Evolutionary conservation across 768 basidiomycete species (phyloP), one percentile per base, ranked within the genome.

Genomic region (Lactarius trivialis): DNA sequence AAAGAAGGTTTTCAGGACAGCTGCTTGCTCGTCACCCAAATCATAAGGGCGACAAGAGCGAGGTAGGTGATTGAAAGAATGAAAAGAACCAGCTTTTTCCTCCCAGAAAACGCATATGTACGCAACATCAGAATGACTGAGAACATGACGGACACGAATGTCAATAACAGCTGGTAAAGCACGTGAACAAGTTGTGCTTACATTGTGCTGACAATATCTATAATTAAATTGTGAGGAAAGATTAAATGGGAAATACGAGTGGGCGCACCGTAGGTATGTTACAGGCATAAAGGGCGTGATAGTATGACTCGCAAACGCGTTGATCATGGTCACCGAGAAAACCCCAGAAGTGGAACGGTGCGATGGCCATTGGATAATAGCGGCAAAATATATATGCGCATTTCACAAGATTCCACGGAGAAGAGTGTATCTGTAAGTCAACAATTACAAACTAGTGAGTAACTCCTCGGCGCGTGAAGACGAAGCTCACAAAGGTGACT

Each of bases 101-200:
- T 58, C 14, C 63, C 65, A 19, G 65, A 36, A 49, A 66, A 66
- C 4, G 65, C 63, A 19, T 66, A 64, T 21, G 65, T 55, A 43
- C 65, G 65, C 48, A 66, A 26, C 65, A 66, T 60, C 5, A 66
- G 48, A 30, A 66, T 63, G n/a, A 64, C 65, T 66, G 26, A 24
- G 12, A 12, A 14, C 45, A 24, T 39, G 15, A 56, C 0, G 8
- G n/a, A n/a, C n/a, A 41, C 15, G 43, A 12, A n/a, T 2, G 39
- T 64, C n/a, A 64, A 54, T 28, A 39, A 33, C 30, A 30, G 41
- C 26, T n/a, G n/a, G 15, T 43, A 15, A 4, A 28, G 33, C 33
- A 15, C 26, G n/a, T 24, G 8, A 14, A 17, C n/a, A 15, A 21
- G 33, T 24, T 1, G 34, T 14, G 17, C 65, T 59, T 53, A 65